phyloP scores from a whole-genome alignment of 176 grass and related monocot genomes.

The Cenchrus americanus region DNA sequence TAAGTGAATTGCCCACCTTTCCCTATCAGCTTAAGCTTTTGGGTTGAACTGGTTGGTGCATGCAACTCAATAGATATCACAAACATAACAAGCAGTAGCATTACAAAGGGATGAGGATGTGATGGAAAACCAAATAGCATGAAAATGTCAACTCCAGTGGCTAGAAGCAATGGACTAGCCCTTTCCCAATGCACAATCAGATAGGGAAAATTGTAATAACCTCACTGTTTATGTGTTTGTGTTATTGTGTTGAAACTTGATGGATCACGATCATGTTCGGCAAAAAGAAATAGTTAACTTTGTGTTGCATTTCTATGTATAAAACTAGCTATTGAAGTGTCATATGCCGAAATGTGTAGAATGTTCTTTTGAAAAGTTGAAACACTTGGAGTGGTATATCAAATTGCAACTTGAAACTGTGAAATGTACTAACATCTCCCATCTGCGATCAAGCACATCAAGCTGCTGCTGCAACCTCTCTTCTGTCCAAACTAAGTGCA shows the following conservation, averaged over 20 bases:
- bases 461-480: conserved; percentile 85
- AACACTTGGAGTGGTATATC: conserved; percentile 6
- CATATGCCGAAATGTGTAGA: conserved; percentile 14
- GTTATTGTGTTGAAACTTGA: neutral
- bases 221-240: neutral
- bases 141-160: neutral
- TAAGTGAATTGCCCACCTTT: too few species aligned
- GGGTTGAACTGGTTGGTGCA: too few species aligned
- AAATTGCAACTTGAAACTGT: conserved; percentile 25
- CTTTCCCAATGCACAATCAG: neutral
- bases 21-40: too few species aligned
- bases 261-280: conserved; percentile 1
- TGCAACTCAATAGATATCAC: too few species aligned
- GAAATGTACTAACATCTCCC: conserved; percentile 72
- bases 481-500: conserved; percentile 78
- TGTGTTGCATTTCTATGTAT: neutral
- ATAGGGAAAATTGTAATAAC: neutral
- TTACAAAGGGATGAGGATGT: conserved; percentile 23
- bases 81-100: neutral
- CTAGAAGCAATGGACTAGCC: neutral
- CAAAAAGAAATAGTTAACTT: conserved; percentile 9
- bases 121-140: conserved; percentile 9
- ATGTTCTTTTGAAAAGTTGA: neutral
- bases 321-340: conserved; percentile 11
- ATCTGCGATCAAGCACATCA: conserved; percentile 69